Evolutionary conservation across 2,329 filamentous ascomycete genomes (phyloP).

Genomic region (Tolypocladium ovalisporum): DNA sequence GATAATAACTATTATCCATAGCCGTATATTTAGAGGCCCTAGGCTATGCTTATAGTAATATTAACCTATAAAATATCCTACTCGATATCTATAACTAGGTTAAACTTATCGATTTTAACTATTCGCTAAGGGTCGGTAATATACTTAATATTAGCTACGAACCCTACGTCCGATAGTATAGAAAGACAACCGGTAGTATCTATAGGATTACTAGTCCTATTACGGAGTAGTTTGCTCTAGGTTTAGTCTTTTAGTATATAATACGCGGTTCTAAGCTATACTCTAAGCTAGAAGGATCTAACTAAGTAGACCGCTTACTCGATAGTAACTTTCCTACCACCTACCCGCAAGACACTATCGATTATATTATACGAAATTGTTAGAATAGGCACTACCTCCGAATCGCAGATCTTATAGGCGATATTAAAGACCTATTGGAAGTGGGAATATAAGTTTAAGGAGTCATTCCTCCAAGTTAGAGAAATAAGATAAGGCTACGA

Average conservation of each 20-base stretch:
- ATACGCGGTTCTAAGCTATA: conserved; percentile 7
- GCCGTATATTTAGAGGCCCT: conserved; percentile 6
- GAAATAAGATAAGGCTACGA: background rate
- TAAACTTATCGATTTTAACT: conserved; percentile 10
- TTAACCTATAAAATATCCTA: conserved; percentile 10
- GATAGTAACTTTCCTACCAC: conserved; percentile 4
- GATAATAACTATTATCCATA: conserved; percentile 2
- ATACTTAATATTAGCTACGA: conserved; percentile 9
- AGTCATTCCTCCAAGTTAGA: background rate
- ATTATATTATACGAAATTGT: conserved; percentile 8
- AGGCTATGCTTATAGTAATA: conserved; percentile 8
- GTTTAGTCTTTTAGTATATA: conserved; percentile 11
- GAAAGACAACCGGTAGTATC: background rate
- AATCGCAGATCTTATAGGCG: conserved; percentile 6
- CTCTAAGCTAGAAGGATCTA: conserved; percentile 6
- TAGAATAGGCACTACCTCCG: conserved; percentile 4
- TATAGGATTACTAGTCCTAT: conserved; percentile 6
- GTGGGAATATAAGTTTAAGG: background rate
- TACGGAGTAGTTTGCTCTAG: conserved; percentile 10
- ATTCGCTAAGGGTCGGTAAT: conserved; percentile 3
- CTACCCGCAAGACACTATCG: conserved; percentile 5
- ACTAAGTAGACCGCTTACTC: conserved; percentile 5
- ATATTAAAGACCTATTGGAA: conserved; percentile 3
- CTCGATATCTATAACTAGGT: conserved; percentile 6
- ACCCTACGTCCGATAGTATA: conserved; percentile 9